Percentiles rank a stretch among this genome's conserved stretches.
These are phyloP conservation scores for Hyphodiscus hymeniophilus DNA, from an alignment of 495 filamentous ascomycete genomes.

Conservation along the genomic window DNA sequence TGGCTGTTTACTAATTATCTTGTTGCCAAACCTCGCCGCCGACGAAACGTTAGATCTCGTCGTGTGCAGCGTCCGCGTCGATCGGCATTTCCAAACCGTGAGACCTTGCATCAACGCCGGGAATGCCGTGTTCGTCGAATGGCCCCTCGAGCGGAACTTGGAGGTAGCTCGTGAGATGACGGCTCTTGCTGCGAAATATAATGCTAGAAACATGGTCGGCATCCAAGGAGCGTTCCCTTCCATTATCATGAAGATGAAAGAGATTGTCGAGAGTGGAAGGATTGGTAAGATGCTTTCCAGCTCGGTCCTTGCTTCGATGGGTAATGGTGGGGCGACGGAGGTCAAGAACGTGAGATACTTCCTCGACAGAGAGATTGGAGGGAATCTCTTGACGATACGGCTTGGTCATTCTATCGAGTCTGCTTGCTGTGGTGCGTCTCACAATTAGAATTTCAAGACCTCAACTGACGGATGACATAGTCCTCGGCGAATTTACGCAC, in stretches of 20 bases:
- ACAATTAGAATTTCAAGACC: no score
- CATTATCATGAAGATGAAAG: constrained; percentile 32
- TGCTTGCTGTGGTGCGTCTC: constrained; percentile 21
- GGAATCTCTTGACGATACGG: constrained; percentile 40
- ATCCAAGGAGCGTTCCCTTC: constrained; percentile 40
- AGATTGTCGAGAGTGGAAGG: constrained; percentile 34
- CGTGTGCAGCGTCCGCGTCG: constrained; percentile 43
- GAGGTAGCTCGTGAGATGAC: constrained; percentile 33
- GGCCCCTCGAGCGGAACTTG: constrained; percentile 37
- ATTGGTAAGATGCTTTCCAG: constrained; percentile 35
- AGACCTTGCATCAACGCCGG: constrained; percentile 43
- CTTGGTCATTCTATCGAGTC: constrained; percentile 32
- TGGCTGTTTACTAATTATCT: not conserved
- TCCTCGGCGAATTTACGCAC: constrained; percentile 2
- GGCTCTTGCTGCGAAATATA: constrained; percentile 24
- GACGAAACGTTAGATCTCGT: constrained; percentile 50
- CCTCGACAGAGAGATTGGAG: constrained; percentile 34
- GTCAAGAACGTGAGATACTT: constrained; percentile 35
- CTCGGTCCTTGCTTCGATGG: constrained; percentile 28
- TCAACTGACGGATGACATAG: not conserved
- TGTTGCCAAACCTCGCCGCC: constrained; percentile 21
- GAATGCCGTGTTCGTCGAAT: constrained; percentile 50
- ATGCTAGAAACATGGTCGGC: constrained; percentile 40
- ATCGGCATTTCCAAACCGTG: constrained; percentile 39
- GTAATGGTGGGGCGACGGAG: constrained; percentile 23